phyloP scores from a whole-genome alignment of 805 yeast species.

The Helenozyma rhizophorensis region DNA sequence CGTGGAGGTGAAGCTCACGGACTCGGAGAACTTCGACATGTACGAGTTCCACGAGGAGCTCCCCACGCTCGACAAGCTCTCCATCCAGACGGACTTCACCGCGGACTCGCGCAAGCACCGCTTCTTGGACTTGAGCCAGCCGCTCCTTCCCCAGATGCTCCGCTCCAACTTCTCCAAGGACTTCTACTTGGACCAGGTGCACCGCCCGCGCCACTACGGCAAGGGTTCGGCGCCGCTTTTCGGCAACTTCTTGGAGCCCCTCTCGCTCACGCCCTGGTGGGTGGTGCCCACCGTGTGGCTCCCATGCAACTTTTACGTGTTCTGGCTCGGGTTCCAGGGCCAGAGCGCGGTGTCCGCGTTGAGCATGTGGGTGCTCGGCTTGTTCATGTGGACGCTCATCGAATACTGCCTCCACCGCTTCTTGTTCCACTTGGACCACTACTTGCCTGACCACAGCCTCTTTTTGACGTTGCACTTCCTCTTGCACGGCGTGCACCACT shows the following conservation, averaged over 20 bases:
- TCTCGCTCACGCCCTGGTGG: conserved; percentile 92
- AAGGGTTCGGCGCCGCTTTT: conserved; percentile 94
- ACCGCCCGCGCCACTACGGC: conserved; percentile 97
- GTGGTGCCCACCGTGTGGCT: conserved; percentile 85
- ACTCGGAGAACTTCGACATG: conserved; percentile 23
- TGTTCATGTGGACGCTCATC: conserved; percentile 87
- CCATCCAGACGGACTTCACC: conserved; percentile 72
- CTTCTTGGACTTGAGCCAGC: conserved; percentile 80
- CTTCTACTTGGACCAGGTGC: conserved; percentile 92
- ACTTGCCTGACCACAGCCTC: conserved; percentile 73
- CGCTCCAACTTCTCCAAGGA: conserved; percentile 75
- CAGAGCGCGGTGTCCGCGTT: conserved; percentile 45
- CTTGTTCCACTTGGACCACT: conserved; percentile 85
- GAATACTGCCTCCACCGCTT: conserved; percentile 89
- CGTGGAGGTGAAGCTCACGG: conserved; percentile 49
- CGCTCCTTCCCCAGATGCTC: conserved; percentile 77
- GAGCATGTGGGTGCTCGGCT: conserved; percentile 69
- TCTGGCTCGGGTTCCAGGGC: conserved; percentile 53
- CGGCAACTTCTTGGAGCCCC: conserved; percentile 91
- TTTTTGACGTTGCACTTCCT: conserved; percentile 83
- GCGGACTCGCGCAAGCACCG: conserved; percentile 72
- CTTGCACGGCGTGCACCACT: conserved; percentile 95
- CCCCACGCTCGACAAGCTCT: conserved; percentile 69
- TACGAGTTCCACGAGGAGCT: conserved; percentile 52
- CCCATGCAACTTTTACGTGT: conserved; percentile 67